These are phyloP conservation scores for Colletotrichum phormii DNA, from an alignment of 2,329 filamentous ascomycete genomes.

Conservation along the genomic window DNA sequence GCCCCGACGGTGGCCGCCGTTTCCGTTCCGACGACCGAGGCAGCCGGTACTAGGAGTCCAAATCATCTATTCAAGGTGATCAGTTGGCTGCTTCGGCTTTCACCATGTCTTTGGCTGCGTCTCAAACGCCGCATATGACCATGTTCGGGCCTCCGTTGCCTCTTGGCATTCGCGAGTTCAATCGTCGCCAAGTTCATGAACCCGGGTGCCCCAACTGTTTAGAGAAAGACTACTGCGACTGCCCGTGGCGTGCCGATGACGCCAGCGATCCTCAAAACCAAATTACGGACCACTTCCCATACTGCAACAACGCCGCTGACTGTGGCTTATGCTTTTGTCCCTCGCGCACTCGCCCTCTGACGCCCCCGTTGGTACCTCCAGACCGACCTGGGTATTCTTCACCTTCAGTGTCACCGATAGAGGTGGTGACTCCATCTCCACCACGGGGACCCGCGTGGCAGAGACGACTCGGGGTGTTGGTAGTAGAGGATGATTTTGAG, in stretches of 20 bases:
- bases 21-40: conserved; percentile 36
- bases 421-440: not conserved
- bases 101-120: no score
- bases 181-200: not conserved
- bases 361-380: not conserved
- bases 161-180: not conserved
- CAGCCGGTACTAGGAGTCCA: conserved; percentile 13
- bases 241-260: not conserved
- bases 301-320: not conserved
- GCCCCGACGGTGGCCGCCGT: conserved; percentile 38
- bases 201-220: not conserved
- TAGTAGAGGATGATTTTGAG: not conserved
- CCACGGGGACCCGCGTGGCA: not conserved
- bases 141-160: no score
- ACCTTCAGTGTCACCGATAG: not conserved
- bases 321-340: not conserved
- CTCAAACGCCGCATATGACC: not conserved
- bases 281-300: not conserved
- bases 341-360: not conserved
- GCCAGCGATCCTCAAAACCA: not conserved
- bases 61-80: not conserved
- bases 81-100: not conserved
- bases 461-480: not conserved
- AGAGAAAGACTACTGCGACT: not conserved
- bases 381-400: not conserved